These are phyloP conservation scores for Thraustochytrium striatum DNA, from an alignment of 352 stramenopile genomes.

Conservation along the genomic window DNA sequence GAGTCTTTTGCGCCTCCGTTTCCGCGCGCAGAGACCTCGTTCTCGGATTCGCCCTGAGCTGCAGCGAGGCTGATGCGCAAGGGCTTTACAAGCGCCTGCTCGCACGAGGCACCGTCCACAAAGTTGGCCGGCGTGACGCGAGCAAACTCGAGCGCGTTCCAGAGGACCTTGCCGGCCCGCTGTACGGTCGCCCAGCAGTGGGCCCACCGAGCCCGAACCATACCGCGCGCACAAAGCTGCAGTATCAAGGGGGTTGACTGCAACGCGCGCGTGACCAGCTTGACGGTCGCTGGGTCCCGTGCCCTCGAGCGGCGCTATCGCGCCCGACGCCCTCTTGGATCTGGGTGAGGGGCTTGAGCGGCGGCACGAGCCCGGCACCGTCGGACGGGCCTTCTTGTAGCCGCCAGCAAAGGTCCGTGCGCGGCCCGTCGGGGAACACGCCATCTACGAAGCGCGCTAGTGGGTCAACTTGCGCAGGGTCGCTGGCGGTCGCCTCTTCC, in stretches of 20 bases:
- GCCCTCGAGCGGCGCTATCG: not conserved
- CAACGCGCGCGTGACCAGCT: not conserved
- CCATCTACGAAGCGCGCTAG: not conserved
- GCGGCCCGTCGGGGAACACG: not conserved
- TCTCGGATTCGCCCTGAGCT: no score
- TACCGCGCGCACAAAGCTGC: not conserved
- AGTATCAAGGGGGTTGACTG: not conserved
- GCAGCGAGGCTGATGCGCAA: not conserved
- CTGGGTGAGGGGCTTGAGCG: conserved; percentile 1
- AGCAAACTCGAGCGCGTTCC: conserved; percentile 35
- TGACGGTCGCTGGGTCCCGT: not conserved
- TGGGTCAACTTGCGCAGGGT: not conserved
- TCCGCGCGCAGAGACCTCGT: no score
- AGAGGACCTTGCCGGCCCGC: conserved; percentile 8
- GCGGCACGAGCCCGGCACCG: not conserved
- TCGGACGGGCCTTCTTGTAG: not conserved
- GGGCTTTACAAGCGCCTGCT: not conserved
- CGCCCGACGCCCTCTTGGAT: not conserved
- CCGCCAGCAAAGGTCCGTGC: conserved; percentile 22
- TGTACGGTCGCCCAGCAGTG: not conserved
- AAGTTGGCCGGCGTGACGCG: conserved; percentile 16
- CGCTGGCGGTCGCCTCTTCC: not conserved
- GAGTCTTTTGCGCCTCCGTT: no score
- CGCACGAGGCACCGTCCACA: conserved; percentile 13
- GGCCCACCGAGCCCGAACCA: conserved; percentile 1